These are phyloP conservation scores for Linderniella brevidens DNA, from an alignment of 257 asterid genomes.

Conservation along the genomic window DNA sequence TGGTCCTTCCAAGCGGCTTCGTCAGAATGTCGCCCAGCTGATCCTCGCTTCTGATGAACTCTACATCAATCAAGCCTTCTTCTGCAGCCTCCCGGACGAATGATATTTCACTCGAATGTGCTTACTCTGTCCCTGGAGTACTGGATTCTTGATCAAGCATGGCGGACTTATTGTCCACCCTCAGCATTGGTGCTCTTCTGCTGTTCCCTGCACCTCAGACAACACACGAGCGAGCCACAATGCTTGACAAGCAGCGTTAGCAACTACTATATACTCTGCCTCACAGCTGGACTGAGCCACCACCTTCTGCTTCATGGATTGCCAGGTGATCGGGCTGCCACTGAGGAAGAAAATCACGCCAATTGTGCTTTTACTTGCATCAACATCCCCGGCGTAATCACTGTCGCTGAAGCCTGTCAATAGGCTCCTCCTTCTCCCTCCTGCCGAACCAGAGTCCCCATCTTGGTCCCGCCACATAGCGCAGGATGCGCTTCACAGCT, in stretches of 20 bases:
- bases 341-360: neutral
- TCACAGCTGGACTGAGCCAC: neutral
- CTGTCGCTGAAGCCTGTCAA: neutral
- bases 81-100: neutral
- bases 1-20: neutral
- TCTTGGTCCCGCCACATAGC: neutral
- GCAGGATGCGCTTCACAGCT: neutral
- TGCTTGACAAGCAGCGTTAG: neutral
- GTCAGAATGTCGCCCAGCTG: neutral
- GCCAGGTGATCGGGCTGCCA: neutral
- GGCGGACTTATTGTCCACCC: neutral
- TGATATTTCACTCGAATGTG: neutral
- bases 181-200: neutral
- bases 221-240: neutral
- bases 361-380: neutral
- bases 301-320: neutral
- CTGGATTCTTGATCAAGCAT: conserved; percentile 1
- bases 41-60: neutral
- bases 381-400: neutral
- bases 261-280: neutral
- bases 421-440: neutral
- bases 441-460: neutral
- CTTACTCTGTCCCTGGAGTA: neutral
- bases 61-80: neutral
- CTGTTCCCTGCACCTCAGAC: neutral